These are phyloP conservation scores for Mortierella polycephala DNA, from an alignment of 371 early-diverging fungal genomes.

Conservation along the genomic window DNA sequence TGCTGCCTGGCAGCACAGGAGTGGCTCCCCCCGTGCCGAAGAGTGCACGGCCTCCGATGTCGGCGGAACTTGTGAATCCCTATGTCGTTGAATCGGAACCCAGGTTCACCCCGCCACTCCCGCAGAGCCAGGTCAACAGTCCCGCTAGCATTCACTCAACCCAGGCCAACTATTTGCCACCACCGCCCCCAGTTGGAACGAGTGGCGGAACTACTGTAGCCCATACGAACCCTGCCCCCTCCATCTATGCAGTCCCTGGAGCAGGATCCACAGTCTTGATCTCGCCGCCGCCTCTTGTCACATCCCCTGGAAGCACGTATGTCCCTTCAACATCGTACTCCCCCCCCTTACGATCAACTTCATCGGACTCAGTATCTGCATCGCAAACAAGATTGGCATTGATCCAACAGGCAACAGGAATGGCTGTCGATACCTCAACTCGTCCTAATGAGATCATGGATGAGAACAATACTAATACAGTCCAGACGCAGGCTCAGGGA, in stretches of 20 bases:
- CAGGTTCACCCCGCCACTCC: conserved; percentile 2
- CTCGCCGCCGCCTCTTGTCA: not conserved
- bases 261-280: not conserved
- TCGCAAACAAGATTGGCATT: conserved; percentile 27
- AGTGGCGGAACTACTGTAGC: too few relatives aligned
- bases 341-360: not conserved
- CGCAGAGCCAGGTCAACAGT: not conserved
- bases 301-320: not conserved
- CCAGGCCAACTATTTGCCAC: not conserved
- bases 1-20: not conserved
- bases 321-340: conserved; percentile 13
- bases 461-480: conserved; percentile 18
- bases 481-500: conserved; percentile 14
- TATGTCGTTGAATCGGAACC: not conserved
- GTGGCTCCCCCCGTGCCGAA: not conserved
- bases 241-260: not conserved
- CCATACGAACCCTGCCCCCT: not conserved
- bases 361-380: conserved; percentile 5
- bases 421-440: conserved; percentile 32
- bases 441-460: conserved; percentile 51
- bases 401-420: conserved; percentile 36
- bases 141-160: not conserved
- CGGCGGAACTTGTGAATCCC: conserved; percentile 5
- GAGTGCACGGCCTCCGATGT: not conserved
- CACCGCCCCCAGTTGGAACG: not conserved